Conservation (phyloP, 2,329 filamentous ascomycete genomes). For the Fonsecaea pedrosoi region DNA sequence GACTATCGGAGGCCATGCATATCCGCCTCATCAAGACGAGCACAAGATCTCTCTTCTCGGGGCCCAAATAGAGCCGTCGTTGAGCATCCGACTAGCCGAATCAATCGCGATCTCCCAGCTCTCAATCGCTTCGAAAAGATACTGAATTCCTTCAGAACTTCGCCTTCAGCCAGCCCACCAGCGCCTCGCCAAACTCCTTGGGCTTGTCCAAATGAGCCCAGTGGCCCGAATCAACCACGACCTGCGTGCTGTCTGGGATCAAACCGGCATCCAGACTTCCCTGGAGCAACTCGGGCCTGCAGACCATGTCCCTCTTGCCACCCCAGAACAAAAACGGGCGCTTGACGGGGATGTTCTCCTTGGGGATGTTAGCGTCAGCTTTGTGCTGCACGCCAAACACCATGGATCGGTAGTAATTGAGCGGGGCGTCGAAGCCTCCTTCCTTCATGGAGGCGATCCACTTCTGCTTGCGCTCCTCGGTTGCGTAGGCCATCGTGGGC, state of each 20-base stretch:
- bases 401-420: conserved; percentile 27
- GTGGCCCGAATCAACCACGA: conserved; percentile 30
- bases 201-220: conserved; percentile 31
- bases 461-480: conserved; percentile 41
- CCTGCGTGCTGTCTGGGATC: conserved; percentile 25
- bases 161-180: conserved; percentile 27
- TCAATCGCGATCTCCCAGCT: not conserved
- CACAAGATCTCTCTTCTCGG: not conserved
- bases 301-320: conserved; percentile 25
- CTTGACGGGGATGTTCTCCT: conserved; percentile 24
- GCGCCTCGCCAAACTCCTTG: conserved; percentile 26
- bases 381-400: conserved; percentile 26
- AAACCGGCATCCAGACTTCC: conserved; percentile 22
- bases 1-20: not conserved
- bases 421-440: conserved; percentile 27
- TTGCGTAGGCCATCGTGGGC: conserved; percentile 46
- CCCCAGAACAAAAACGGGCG: conserved; percentile 31
- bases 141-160: conserved; percentile 8
- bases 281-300: conserved; percentile 21
- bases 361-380: conserved; percentile 17
- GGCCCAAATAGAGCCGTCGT: not conserved
- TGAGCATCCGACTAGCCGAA: not conserved
- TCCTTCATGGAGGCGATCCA: conserved; percentile 42
- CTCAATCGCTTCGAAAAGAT: not conserved
- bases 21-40: not conserved